Conservation (phyloP, 805 yeast genomes). For the Yarrowia divulgata region DNA sequence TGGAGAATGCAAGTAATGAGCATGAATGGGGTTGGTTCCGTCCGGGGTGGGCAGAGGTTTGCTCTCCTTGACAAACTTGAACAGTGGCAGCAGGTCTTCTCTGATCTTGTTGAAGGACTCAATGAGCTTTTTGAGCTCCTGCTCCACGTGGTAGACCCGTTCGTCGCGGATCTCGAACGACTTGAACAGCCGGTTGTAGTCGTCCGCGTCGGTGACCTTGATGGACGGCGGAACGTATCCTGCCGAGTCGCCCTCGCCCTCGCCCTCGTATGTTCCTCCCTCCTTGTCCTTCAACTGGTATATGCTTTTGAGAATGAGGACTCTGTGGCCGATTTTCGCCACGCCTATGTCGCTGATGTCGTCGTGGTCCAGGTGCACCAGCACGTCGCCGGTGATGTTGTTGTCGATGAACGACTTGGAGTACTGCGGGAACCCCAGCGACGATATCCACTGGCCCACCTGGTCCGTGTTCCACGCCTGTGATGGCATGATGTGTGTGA, state of each 20-base stretch:
- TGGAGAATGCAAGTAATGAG: constrained; percentile 28
- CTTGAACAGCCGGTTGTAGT: constrained; percentile 28
- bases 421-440: constrained; percentile 33
- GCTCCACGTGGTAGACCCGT: constrained; percentile 49
- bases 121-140: constrained; percentile 54
- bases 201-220: constrained; percentile 1
- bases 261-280: constrained; percentile 39
- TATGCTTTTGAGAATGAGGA: constrained; percentile 66
- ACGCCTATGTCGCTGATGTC: constrained; percentile 81
- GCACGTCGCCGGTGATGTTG: constrained; percentile 73
- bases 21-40: constrained; percentile 43
- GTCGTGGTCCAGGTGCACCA: constrained; percentile 70
- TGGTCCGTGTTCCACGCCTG: constrained; percentile 18
- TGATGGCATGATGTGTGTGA: neutral
- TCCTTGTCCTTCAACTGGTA: constrained; percentile 56
- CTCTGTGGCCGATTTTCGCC: constrained; percentile 59
- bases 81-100: constrained; percentile 69
- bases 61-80: constrained; percentile 65
- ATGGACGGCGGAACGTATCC: constrained; percentile 32
- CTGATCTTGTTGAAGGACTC: constrained; percentile 65
- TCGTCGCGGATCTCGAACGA: constrained; percentile 47
- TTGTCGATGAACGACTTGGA: constrained; percentile 56
- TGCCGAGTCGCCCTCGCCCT: constrained; percentile 17
- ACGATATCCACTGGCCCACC: constrained; percentile 29
- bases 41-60: constrained; percentile 72